Evolutionary conservation across 768 basidiomycete species (phyloP).

Genomic region (Amanita muscaria): DNA sequence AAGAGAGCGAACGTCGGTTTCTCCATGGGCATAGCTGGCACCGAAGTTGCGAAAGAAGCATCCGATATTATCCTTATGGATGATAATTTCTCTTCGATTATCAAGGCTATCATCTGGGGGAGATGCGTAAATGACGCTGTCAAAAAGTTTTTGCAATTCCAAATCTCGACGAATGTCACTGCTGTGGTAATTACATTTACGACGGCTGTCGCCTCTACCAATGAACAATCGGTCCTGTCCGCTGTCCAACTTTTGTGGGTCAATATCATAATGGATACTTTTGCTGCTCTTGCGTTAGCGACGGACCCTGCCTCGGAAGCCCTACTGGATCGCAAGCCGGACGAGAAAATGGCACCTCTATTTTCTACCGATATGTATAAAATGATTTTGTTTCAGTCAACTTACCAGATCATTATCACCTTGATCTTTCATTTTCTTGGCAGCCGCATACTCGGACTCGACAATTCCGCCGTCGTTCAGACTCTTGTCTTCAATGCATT

Average conservation of each 20-base stretch:
- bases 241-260: conserved; percentile 98
- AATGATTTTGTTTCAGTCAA: conserved; percentile 85
- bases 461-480: conserved; percentile 42
- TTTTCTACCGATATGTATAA: conserved; percentile 95
- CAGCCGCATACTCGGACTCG: conserved; percentile 54
- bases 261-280: conserved; percentile 98
- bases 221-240: conserved; percentile 79
- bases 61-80: conserved; percentile 99
- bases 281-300: conserved; percentile 94
- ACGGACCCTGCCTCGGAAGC: conserved; percentile 86
- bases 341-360: conserved; percentile 79
- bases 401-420: conserved; percentile 76
- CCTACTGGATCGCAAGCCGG: conserved; percentile 84
- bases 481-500: conserved; percentile 98
- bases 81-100: conserved; percentile 93
- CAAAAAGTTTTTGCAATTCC: conserved; percentile 96
- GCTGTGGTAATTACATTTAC: conserved; percentile 93
- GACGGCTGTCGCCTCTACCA: conserved; percentile 70
- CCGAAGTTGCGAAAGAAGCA: conserved; percentile 97
- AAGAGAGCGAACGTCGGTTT: conserved; percentile 96
- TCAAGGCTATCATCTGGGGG: conserved; percentile 98
- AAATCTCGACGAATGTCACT: conserved; percentile 88
- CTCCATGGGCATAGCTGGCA: conserved; percentile 94
- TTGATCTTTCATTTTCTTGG: conserved; percentile 90
- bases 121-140: conserved; percentile 98